phyloP scores from a whole-genome alignment of 768 basidiomycete species.

The Naganishia onofrii region DNA sequence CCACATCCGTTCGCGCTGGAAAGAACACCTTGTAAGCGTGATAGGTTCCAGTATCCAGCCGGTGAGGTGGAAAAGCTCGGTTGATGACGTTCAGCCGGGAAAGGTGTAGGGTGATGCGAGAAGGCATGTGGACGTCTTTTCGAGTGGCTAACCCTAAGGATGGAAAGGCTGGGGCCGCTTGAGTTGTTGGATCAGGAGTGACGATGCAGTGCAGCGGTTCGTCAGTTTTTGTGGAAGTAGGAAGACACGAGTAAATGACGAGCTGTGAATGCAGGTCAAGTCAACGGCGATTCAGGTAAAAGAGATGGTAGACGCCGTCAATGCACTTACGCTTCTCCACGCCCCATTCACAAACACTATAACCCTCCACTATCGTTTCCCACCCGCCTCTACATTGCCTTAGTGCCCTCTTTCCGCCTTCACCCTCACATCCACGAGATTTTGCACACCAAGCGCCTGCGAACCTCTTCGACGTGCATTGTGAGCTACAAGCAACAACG shows the following conservation, averaged over 20 bases:
- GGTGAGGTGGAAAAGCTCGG: constrained; percentile 56
- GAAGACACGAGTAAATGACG: constrained; percentile 42
- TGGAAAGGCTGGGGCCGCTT: not conserved
- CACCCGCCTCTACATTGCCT: constrained; percentile 2
- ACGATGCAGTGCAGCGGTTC: constrained; percentile 40
- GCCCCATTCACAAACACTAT: constrained; percentile 48
- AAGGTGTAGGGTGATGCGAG: constrained; percentile 28
- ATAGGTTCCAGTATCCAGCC: constrained; percentile 91
- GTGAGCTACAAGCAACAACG: constrained; percentile 78
- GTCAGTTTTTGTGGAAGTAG: constrained; percentile 12
- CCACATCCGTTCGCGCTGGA: constrained; percentile 84
- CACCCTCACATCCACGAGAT: constrained; percentile 14
- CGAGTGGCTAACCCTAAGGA: constrained; percentile 23
- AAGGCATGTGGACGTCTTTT: constrained; percentile 32
- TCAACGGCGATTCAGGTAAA: not conserved
- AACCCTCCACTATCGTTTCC: constrained; percentile 26
- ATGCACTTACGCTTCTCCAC: constrained; percentile 41
- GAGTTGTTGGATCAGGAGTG: not conserved
- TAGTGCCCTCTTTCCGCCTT: constrained; percentile 27
- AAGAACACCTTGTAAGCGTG: constrained; percentile 57
- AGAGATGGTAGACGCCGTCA: not conserved
- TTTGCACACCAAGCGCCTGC: constrained; percentile 25
- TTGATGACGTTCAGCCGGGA: constrained; percentile 39
- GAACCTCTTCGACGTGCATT: constrained; percentile 45
- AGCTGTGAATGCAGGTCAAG: constrained; percentile 29